A percentile compares a stretch with the other conserved stretches of the same genome.
Evolutionary conservation across 768 basidiomycete genomes (phyloP).

Genomic region (Nidularia sp.): DNA sequence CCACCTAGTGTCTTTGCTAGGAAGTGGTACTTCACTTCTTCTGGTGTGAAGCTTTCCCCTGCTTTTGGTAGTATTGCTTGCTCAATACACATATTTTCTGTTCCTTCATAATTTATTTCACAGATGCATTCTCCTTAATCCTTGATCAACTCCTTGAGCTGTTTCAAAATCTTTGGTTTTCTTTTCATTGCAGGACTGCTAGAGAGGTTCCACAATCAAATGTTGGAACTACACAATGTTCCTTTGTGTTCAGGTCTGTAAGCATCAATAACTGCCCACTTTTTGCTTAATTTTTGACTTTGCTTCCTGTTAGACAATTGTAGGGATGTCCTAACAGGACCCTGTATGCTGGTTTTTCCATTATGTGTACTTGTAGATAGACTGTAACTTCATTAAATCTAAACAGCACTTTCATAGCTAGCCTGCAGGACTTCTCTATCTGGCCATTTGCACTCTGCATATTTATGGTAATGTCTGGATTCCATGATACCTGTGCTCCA

Average conservation of each 20-base stretch:
- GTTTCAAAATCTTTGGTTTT: background rate
- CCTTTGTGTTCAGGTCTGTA: slow-evolving; percentile 16
- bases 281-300: slow-evolving; percentile 9
- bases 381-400: slow-evolving; percentile 12
- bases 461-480: slow-evolving; percentile 13
- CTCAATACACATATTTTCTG: background rate
- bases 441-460: slow-evolving; percentile 22
- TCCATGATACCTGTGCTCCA: slow-evolving; percentile 6
- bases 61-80: background rate
- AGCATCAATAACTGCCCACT: slow-evolving; percentile 16
- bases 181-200: background rate
- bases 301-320: slow-evolving; percentile 16
- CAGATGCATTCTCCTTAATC: background rate
- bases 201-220: background rate
- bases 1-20: too few relatives aligned
- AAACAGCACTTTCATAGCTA: slow-evolving; percentile 21
- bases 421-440: slow-evolving; percentile 13
- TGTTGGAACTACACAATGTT: slow-evolving; percentile 4
- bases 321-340: slow-evolving; percentile 24
- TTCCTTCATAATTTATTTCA: background rate
- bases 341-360: slow-evolving; percentile 16
- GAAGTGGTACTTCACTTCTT: too few relatives aligned
- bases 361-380: slow-evolving; percentile 23
- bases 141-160: background rate
- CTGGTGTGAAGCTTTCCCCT: too few relatives aligned